Percentiles rank a stretch among this genome's conserved stretches.
These are phyloP conservation scores for Strobilomyces echinocephalus DNA, from an alignment of 768 basidiomycete species.

Conservation along the genomic window DNA sequence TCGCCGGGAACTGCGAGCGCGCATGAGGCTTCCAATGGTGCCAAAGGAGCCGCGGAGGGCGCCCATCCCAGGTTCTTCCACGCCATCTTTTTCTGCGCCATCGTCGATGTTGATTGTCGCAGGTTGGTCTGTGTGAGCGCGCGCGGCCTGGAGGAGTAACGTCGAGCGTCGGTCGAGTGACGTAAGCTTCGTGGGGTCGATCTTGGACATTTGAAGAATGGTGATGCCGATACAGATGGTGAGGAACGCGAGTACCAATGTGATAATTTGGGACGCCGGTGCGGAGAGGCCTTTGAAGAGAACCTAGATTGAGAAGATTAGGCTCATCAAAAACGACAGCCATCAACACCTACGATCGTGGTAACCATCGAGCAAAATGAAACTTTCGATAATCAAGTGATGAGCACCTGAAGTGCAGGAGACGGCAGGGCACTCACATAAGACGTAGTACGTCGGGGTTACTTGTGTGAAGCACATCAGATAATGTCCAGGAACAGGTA, in stretches of 20 bases:
- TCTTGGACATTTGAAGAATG: constrained; percentile 91
- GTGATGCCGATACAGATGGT: constrained; percentile 90
- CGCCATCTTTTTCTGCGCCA: constrained; percentile 59
- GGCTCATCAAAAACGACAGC: neutral
- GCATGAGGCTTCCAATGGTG: constrained; percentile 85
- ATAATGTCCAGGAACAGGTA: neutral
- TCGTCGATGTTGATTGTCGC: constrained; percentile 35
- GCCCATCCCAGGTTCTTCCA: constrained; percentile 92
- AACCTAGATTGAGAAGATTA: constrained; percentile 45
- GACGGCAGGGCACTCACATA: constrained; percentile 48
- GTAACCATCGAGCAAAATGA: constrained; percentile 84
- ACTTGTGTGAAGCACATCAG: constrained; percentile 41
- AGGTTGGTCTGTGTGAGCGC: constrained; percentile 57
- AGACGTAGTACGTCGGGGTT: constrained; percentile 84
- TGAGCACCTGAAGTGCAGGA: neutral
- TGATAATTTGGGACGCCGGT: constrained; percentile 72
- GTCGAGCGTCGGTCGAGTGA: constrained; percentile 88
- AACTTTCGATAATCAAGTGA: constrained; percentile 37
- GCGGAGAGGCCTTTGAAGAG: constrained; percentile 88
- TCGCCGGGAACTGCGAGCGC: constrained; percentile 52
- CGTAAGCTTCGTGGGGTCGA: constrained; percentile 76
- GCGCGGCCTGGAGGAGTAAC: constrained; percentile 83
- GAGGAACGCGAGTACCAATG: constrained; percentile 88
- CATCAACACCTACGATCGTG: constrained; percentile 55
- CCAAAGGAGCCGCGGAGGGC: constrained; percentile 89